Evolutionary conservation across 129 eudicot species (phyloP), one percentile per base, ranked within the genome.

Genomic region (Flaveria bidentis): DNA sequence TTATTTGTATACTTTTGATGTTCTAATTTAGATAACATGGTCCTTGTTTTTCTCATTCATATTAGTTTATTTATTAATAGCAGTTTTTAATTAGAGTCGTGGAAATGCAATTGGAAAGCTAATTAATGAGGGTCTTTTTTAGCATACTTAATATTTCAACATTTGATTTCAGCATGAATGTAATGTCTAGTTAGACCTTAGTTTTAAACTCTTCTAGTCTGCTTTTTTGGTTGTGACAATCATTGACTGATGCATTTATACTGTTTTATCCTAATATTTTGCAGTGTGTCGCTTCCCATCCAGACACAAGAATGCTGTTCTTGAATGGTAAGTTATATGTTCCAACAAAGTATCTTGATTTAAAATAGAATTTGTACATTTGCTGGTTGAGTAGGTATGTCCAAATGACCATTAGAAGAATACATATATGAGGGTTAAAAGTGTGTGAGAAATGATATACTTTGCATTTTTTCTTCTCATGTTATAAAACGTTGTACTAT

Each of bases 261-360:
- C 6, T 51, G 3, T 56, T 74, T 26, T 57, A 14, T 52, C 20
- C 58, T n/a, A 62, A 62, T 70, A 26, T 70, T 41, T 51, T 72
- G 76, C 65, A 72, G 76, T 72, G 64, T 39, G 64, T 72, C 18
- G 76, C 76, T 4, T 72, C 76, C 3, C 76, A 72, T 20, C 76
- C 64, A 11, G 76, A 72, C 26, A 72, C 76, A 72, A 72, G 64
- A 52, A 72, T n/a, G 76, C 47, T 53, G 51, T 72, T 72, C 51
- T 17, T 72, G 33, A 72, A 52, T 51, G 76, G 76, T 72, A 72
- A 52, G 2, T 53, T 72, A 58, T 72, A 9, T 10, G 14, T 30
- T n/a, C 15, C 69, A 30, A 51, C 33, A 50, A 4, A 15, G 23
- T 18, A 1, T 72, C 13, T 17, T 28, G n/a, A 33, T 39, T 33